Conservation (phyloP, 2,329 filamentous ascomycete genomes). For the Pezicula carpinea region DNA sequence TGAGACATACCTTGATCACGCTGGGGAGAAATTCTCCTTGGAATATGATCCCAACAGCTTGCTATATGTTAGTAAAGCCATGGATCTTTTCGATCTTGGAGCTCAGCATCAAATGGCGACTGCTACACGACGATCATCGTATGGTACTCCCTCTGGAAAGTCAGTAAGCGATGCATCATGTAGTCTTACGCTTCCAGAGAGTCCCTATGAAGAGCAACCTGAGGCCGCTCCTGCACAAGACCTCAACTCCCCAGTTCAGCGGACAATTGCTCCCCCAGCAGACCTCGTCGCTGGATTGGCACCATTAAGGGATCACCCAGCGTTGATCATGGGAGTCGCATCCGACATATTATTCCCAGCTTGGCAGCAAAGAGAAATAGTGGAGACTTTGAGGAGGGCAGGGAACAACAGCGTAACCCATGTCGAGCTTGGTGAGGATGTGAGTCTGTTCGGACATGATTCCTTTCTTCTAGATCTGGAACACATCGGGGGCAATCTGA, state of each 20-base stretch:
- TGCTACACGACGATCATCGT: slow-evolving; percentile 54
- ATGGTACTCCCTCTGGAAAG: slow-evolving; percentile 46
- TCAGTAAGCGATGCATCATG: slow-evolving; percentile 46
- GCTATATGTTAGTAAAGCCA: slow-evolving; percentile 95
- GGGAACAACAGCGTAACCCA: slow-evolving; percentile 83
- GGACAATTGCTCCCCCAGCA: slow-evolving; percentile 56
- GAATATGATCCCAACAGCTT: slow-evolving; percentile 96
- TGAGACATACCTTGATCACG: slow-evolving; percentile 96
- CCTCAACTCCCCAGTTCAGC: slow-evolving; percentile 27
- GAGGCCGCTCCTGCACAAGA: slow-evolving; percentile 36
- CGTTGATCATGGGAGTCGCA: slow-evolving; percentile 87
- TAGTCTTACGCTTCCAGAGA: slow-evolving; percentile 75
- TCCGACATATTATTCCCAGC: slow-evolving; percentile 96
- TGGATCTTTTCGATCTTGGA: slow-evolving; percentile 96
- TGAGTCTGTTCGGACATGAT: slow-evolving; percentile 93
- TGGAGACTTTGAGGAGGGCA: slow-evolving; percentile 69
- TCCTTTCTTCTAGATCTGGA: slow-evolving; percentile 91
- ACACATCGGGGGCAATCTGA: slow-evolving; percentile 81
- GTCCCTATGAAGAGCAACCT: slow-evolving; percentile 82
- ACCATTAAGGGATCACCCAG: slow-evolving; percentile 68
- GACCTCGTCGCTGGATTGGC: slow-evolving; percentile 77
- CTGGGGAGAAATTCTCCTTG: slow-evolving; percentile 95
- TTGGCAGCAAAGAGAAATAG: slow-evolving; percentile 96
- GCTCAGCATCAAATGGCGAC: slow-evolving; percentile 62
- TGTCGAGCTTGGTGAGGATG: slow-evolving; percentile 87